Base-by-base conservation (phyloP, 495 filamentous ascomycete species). In the Lentithecium fluviatile region DNA sequence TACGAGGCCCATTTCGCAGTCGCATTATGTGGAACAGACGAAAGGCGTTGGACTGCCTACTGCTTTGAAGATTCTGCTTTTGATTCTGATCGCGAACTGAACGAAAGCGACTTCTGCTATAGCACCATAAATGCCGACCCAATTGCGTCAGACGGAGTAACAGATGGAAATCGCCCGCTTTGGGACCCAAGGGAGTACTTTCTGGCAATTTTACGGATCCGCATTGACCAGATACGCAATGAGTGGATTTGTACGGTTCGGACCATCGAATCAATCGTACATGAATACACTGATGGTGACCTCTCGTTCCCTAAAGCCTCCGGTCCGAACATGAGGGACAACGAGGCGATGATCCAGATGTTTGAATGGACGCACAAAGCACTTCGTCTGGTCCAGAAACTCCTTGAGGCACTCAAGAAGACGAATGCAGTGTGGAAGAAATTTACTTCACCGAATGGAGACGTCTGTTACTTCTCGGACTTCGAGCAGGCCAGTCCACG, bases 131-230 rank as follows among this genome's bases (percentile, higher is more conserved):
- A n/a, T n/a, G n/a, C n/a, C n/a, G 45, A 58, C 13, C 53, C 20
- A 2, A 58, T 52, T 8, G 53, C 26, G 13, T 52, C 43, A 2
- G 36, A 52, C 47, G 29, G n/a, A 17, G 46, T 52, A 13, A 26
- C 17, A n/a, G 19, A 11, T 12, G 37, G 6, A n/a, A 43, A 52
- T n/a, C 6, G 13, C 0, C 60, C 60, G 7, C 45, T 58, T 10
- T 52, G 53, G 53, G 38, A 57, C 26, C 53, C 60, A 3, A 21
- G 60, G 23, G 47, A 57, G 40, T 64, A 64, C 37, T 62, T 55
- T 19, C 26, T 62, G 0, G 15, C 12, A 2, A 32, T 29, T 38
- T 1, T 62, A 1, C 51, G 43, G 2, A 36, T 26, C 13, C 40
- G 42, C 0, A 43, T 34, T 15, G 13, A 15, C 7, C 15, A 43